Conservation (phyloP, 1,139 yeast species). For the Kodamaea suecica region DNA sequence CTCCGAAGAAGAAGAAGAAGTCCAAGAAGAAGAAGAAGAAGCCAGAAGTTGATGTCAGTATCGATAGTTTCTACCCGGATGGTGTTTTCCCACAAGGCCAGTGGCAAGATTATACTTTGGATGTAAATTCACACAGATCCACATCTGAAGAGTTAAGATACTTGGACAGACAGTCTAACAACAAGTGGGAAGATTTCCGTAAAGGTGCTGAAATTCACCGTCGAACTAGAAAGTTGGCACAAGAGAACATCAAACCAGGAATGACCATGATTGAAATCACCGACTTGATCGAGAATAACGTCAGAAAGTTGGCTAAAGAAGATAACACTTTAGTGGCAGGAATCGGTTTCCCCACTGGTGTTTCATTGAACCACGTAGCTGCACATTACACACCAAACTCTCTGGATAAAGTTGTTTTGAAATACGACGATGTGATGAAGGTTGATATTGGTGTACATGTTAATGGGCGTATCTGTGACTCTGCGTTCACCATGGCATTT, state of each 20-base stretch:
- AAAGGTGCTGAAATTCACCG: slow-evolving; percentile 96
- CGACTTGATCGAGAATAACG: slow-evolving; percentile 81
- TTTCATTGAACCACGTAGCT: slow-evolving; percentile 89
- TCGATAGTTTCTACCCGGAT: slow-evolving; percentile 66
- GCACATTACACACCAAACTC: slow-evolving; percentile 98
- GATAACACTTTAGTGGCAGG: slow-evolving; percentile 74
- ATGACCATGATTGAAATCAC: slow-evolving; percentile 91
- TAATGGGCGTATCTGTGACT: slow-evolving; percentile 91
- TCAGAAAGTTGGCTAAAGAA: slow-evolving; percentile 67
- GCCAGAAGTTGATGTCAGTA: slow-evolving; percentile 35
- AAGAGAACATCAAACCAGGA: slow-evolving; percentile 77
- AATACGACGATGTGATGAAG: slow-evolving; percentile 90
- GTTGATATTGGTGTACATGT: slow-evolving; percentile 97
- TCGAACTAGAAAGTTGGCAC: slow-evolving; percentile 80
- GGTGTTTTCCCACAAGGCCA: slow-evolving; percentile 86
- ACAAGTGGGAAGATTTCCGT: slow-evolving; percentile 82
- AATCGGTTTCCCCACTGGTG: slow-evolving; percentile 96
- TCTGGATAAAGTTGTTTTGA: slow-evolving; percentile 79
- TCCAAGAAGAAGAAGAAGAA: slow-evolving; percentile 37
- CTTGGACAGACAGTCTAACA: slow-evolving; percentile 63
- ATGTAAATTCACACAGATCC: slow-evolving; percentile 69
- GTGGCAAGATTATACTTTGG: slow-evolving; percentile 72
- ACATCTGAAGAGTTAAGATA: slow-evolving; percentile 86
- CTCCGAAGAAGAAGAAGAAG: slow-evolving; percentile 8
- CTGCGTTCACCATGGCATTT: slow-evolving; percentile 91